A percentile compares a stretch with the other conserved stretches of the same genome.
phyloP scores from a whole-genome alignment of 2,329 filamentous ascomycete genomes.

The Allantophomopsis lycopodina region DNA sequence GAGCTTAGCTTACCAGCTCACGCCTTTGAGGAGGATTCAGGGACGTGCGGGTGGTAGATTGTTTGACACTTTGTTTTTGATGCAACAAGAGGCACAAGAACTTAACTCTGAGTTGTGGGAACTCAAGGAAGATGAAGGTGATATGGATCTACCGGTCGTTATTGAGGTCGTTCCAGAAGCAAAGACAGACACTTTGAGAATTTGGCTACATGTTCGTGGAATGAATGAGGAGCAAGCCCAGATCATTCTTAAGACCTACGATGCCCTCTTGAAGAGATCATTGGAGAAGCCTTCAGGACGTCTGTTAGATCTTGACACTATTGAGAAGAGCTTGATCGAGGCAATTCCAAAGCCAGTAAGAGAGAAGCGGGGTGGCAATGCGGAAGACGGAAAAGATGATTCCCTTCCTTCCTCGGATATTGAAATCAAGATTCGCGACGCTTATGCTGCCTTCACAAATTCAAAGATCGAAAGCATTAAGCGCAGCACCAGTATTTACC shows the following conservation, averaged over 20 bases:
- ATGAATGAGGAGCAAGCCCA: constrained; percentile 6
- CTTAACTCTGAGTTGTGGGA: constrained; percentile 43
- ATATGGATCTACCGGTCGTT: constrained; percentile 67
- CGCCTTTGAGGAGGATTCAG: constrained; percentile 61
- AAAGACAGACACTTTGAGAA: constrained; percentile 32
- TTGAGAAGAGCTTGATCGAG: too few relatives aligned
- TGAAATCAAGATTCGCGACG: constrained; percentile 26
- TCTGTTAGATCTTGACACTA: too few relatives aligned
- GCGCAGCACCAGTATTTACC: constrained; percentile 61
- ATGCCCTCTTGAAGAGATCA: constrained; percentile 8
- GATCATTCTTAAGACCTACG: constrained; percentile 10
- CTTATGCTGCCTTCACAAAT: constrained; percentile 38
- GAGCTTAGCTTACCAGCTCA: constrained; percentile 57
- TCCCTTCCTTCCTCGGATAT: constrained; percentile 8
- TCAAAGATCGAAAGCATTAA: constrained; percentile 34
- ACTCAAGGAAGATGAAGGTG: constrained; percentile 38
- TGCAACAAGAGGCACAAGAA: constrained; percentile 52
- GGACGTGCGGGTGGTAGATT: constrained; percentile 36
- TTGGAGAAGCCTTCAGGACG: constrained; percentile 14
- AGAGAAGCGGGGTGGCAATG: background rate
- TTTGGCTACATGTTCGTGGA: too few relatives aligned
- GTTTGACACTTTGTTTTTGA: constrained; percentile 70
- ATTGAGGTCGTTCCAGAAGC: constrained; percentile 55
- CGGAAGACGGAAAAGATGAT: background rate
- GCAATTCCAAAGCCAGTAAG: background rate